phyloP scores from a whole-genome alignment of 208 protist species.

The Blechomonas ayalai region DNA sequence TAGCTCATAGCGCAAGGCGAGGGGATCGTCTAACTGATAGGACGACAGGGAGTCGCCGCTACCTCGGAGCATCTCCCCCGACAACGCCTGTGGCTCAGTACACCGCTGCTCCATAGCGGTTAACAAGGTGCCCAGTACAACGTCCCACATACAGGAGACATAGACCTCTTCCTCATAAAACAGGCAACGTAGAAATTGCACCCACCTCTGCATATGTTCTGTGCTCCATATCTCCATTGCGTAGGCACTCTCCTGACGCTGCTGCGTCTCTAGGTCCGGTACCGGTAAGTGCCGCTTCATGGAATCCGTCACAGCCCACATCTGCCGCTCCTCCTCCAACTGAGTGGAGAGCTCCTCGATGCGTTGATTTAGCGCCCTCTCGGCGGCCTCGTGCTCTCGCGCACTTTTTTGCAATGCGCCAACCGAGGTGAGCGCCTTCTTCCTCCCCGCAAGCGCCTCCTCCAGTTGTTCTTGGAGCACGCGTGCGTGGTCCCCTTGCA shows the following conservation, averaged over 20 bases:
- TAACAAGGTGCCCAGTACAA: not conserved
- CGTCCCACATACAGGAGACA: constrained; percentile 5
- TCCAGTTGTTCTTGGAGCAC: not conserved
- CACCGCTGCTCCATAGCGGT: not conserved
- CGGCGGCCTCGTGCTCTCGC: constrained; percentile 5
- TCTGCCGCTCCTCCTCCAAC: not conserved
- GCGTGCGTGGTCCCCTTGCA: not conserved
- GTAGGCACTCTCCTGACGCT: too few relatives aligned
- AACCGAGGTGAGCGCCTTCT: not conserved
- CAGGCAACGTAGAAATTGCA: not conserved
- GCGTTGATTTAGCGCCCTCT: not conserved
- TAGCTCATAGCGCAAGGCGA: constrained; percentile 24
- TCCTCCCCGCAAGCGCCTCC: not conserved
- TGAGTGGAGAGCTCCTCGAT: constrained; percentile 7
- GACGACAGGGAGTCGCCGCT: not conserved
- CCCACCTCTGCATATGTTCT: not conserved
- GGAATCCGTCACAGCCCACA: not conserved
- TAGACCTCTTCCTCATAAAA: constrained; percentile 2
- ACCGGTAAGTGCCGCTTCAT: not conserved
- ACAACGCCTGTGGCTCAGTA: not conserved
- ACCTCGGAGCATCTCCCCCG: not conserved
- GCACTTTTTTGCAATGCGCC: not conserved
- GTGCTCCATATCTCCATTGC: too few relatives aligned
- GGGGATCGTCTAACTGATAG: constrained; percentile 14
- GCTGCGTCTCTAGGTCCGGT: not conserved